A percentile compares a stretch with the other conserved stretches of the same genome.
Evolutionary conservation across 2,329 filamentous ascomycete species (phyloP).

Genomic region (Colletotrichum brevisporum): DNA sequence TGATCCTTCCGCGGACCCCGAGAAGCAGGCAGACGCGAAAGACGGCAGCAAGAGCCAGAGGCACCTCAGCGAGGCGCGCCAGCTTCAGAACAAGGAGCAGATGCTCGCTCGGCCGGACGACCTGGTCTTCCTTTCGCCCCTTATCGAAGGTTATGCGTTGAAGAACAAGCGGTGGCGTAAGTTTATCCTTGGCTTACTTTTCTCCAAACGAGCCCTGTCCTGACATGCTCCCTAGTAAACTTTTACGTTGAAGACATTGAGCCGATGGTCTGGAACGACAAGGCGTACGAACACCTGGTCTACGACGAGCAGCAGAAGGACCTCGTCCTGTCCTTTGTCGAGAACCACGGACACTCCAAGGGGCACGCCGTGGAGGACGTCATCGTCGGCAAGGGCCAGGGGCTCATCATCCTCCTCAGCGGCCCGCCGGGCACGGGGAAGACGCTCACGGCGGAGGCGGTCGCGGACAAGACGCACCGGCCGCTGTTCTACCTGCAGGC

Average conservation of each 20-base stretch:
- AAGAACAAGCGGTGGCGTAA: constrained; percentile 62
- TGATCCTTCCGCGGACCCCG: neutral
- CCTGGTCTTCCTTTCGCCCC: constrained; percentile 57
- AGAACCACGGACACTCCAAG: constrained; percentile 53
- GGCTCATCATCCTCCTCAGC: constrained; percentile 61
- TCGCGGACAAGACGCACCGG: constrained; percentile 57
- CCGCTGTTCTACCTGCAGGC: constrained; percentile 63
- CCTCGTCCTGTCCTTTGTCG: constrained; percentile 62
- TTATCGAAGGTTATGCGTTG: constrained; percentile 60
- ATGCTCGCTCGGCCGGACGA: constrained; percentile 56
- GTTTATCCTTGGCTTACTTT: constrained; percentile 34
- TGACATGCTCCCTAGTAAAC: constrained; percentile 32
- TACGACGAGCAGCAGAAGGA: constrained; percentile 64
- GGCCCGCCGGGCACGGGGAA: constrained; percentile 64
- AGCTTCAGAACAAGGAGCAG: constrained; percentile 54
- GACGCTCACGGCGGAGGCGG: constrained; percentile 60
- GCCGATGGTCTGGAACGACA: constrained; percentile 60
- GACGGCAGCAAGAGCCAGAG: constrained; percentile 26
- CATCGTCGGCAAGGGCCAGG: constrained; percentile 59
- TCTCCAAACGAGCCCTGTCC: no score
- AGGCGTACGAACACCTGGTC: constrained; percentile 61
- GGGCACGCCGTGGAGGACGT: constrained; percentile 53
- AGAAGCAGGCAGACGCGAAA: neutral
- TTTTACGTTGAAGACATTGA: constrained; percentile 59
- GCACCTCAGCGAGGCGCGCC: constrained; percentile 51